Percentiles rank a stretch among this genome's conserved stretches.
These are phyloP conservation scores for Globisporangium sylvaticum DNA, from an alignment of 352 stramenopile species.

Conservation along the genomic window DNA sequence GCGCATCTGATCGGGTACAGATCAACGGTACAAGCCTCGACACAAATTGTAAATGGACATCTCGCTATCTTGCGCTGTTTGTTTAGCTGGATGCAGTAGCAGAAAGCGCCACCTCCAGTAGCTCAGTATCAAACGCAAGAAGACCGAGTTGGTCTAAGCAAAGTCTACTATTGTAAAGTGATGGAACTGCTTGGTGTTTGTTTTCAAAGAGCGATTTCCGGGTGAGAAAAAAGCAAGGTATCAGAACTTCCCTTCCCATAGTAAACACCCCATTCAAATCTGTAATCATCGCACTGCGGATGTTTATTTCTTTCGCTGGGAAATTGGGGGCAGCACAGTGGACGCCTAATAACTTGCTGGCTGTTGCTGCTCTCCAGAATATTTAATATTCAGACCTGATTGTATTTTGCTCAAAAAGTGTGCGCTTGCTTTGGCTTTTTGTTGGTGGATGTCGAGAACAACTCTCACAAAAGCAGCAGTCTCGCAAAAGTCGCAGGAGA, in stretches of 20 bases:
- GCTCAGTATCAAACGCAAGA: not conserved
- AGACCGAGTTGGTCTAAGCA: not conserved
- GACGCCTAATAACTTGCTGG: not conserved
- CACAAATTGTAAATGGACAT: not conserved
- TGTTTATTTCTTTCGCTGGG: conserved; percentile 3
- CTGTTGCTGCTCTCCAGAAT: too few species aligned
- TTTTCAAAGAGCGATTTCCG: not conserved
- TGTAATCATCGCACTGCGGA: not conserved
- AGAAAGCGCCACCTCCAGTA: not conserved
- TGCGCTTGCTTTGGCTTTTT: too few species aligned
- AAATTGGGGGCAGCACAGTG: not conserved
- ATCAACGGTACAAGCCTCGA: not conserved
- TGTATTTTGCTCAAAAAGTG: too few species aligned
- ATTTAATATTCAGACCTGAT: too few species aligned
- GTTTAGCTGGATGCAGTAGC: not conserved
- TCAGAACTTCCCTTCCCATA: not conserved
- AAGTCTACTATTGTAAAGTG: not conserved
- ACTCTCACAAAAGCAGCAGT: too few species aligned
- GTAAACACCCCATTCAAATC: not conserved
- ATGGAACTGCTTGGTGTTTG: not conserved
- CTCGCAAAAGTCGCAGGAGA: too few species aligned
- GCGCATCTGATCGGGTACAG: not conserved
- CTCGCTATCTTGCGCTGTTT: not conserved
- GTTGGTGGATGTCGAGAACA: too few species aligned
- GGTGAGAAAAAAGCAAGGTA: not conserved